A percentile compares a stretch with the other conserved stretches of the same genome.
Evolutionary conservation across 2,329 filamentous ascomycete genomes (phyloP).

Genomic region (Clonostachys byssicola): DNA sequence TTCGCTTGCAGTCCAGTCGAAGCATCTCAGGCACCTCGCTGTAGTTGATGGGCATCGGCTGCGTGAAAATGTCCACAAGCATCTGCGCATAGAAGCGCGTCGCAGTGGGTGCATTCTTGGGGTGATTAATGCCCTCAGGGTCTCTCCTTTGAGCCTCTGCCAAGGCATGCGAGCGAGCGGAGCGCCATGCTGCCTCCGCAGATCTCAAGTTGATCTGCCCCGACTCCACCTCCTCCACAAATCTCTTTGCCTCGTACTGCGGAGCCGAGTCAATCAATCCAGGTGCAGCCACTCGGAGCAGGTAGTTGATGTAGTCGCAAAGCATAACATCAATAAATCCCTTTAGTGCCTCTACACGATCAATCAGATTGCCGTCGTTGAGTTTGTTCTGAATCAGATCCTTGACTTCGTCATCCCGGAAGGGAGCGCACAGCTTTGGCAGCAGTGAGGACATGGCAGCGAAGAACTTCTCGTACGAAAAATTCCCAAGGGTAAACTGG

Average conservation of each 20-base stretch:
- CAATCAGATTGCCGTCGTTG: slow-evolving; percentile 60
- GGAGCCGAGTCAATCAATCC: slow-evolving; percentile 67
- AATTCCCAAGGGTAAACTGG: slow-evolving; percentile 67
- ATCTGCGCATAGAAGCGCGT: slow-evolving; percentile 74
- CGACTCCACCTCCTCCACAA: slow-evolving; percentile 59
- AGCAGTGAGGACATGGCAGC: slow-evolving; percentile 69
- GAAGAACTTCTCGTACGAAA: slow-evolving; percentile 81
- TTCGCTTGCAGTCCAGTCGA: slow-evolving; percentile 61
- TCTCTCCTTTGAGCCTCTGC: slow-evolving; percentile 66
- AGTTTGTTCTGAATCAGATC: slow-evolving; percentile 60
- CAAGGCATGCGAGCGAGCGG: slow-evolving; percentile 59
- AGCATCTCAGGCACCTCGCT: slow-evolving; percentile 70
- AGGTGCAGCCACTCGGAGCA: slow-evolving; percentile 68
- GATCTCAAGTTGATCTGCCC: slow-evolving; percentile 48
- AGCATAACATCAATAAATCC: slow-evolving; percentile 74
- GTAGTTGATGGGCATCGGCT: slow-evolving; percentile 48
- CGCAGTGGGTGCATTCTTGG: slow-evolving; percentile 57
- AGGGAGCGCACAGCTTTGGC: slow-evolving; percentile 76
- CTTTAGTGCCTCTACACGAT: slow-evolving; percentile 71
- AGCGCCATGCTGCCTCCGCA: slow-evolving; percentile 64
- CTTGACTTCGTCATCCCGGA: slow-evolving; percentile 74
- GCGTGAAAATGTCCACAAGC: slow-evolving; percentile 71
- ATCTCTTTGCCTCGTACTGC: slow-evolving; percentile 71
- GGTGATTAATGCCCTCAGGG: slow-evolving; percentile 60
- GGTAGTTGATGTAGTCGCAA: slow-evolving; percentile 79